Conservation (phyloP, 371 early-diverging fungal species). For the Dichotomocladium elegans region DNA sequence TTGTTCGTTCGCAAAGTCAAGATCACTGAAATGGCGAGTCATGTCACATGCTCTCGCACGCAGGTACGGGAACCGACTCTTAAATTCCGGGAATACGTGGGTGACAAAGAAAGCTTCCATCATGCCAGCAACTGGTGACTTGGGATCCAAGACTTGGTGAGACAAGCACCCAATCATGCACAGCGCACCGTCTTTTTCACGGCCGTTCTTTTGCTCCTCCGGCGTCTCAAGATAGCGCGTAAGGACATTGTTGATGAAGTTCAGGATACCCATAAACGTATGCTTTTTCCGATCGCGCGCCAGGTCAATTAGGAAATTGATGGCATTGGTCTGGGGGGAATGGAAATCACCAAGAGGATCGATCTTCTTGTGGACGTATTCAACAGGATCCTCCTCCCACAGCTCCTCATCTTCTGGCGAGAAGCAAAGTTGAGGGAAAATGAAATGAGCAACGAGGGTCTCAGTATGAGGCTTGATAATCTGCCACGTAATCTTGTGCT, state of each 20-base stretch:
- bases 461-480: constrained; percentile 79
- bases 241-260: constrained; percentile 69
- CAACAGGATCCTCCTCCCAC: constrained; percentile 90
- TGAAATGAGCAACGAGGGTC: constrained; percentile 72
- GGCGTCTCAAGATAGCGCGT: constrained; percentile 51
- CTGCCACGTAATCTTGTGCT: constrained; percentile 84
- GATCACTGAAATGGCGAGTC: constrained; percentile 35
- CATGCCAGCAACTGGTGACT: constrained; percentile 57
- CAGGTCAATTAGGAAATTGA: constrained; percentile 67
- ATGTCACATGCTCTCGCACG: constrained; percentile 62
- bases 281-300: constrained; percentile 72
- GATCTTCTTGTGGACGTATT: constrained; percentile 85
- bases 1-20: constrained; percentile 38
- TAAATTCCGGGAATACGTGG: constrained; percentile 86
- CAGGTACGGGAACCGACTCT: constrained; percentile 72
- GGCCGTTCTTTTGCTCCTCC: constrained; percentile 65
- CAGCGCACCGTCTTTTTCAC: constrained; percentile 85
- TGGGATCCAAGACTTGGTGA: constrained; percentile 56
- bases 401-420: constrained; percentile 75
- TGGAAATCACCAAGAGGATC: constrained; percentile 78
- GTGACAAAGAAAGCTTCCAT: constrained; percentile 79
- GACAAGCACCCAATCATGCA: constrained; percentile 74
- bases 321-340: constrained; percentile 66
- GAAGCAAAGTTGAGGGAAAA: constrained; percentile 89
- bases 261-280: constrained; percentile 73